A percentile compares a stretch with the other conserved stretches of the same genome.
phyloP scores from a whole-genome alignment of 805 yeast species.

The Yarrowia sp. region DNA sequence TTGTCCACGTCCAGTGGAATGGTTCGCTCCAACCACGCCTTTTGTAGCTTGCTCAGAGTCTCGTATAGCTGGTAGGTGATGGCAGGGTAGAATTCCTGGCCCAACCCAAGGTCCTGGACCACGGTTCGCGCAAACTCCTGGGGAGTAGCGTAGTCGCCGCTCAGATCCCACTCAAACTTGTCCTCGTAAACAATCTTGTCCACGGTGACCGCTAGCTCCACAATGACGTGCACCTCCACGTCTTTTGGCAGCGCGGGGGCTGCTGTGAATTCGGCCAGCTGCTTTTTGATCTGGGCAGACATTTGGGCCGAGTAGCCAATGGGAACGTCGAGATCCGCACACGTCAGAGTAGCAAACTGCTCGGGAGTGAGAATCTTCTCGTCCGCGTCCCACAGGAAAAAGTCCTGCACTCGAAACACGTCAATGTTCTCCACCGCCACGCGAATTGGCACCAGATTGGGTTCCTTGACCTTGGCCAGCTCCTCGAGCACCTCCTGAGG shows the following conservation, averaged over 20 bases:
- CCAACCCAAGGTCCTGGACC: conserved; percentile 78
- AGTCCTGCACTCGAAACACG: conserved; percentile 51
- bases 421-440: conserved; percentile 58
- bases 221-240: conserved; percentile 65
- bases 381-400: conserved; percentile 69
- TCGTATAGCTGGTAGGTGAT: conserved; percentile 86
- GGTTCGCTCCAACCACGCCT: conserved; percentile 74
- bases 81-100: conserved; percentile 84
- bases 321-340: conserved; percentile 81
- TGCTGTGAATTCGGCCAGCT: conserved; percentile 71
- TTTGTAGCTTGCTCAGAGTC: conserved; percentile 66
- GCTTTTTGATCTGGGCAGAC: conserved; percentile 68
- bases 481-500: conserved; percentile 40
- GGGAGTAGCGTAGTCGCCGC: conserved; percentile 54
- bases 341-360: conserved; percentile 67
- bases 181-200: conserved; percentile 85
- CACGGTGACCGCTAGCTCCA: conserved; percentile 76
- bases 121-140: conserved; percentile 79
- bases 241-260: conserved; percentile 65
- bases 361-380: conserved; percentile 68
- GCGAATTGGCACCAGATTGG: conserved; percentile 61
- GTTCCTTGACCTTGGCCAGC: conserved; percentile 42
- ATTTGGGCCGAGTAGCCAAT: conserved; percentile 57
- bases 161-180: conserved; percentile 89
- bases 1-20: conserved; percentile 51